These are phyloP conservation scores for Boletellus deceptivus DNA, from an alignment of 1,284 basidiomycete species.

Conservation along the genomic window DNA sequence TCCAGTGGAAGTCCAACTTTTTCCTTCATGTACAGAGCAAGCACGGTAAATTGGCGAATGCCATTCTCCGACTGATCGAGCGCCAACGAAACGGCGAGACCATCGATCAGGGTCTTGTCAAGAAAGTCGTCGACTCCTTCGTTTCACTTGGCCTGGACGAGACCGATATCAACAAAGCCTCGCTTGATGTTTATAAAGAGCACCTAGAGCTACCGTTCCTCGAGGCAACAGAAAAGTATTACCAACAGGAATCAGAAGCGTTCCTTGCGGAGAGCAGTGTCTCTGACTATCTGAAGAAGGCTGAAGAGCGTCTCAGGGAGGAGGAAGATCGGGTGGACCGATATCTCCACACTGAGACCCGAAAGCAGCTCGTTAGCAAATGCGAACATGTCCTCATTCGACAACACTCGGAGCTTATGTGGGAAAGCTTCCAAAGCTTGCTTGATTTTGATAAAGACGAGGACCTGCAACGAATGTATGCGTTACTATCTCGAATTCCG, in stretches of 20 bases:
- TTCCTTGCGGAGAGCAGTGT: slow-evolving; percentile 91
- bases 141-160: slow-evolving; percentile 96
- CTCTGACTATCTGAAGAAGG: slow-evolving; percentile 96
- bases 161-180: slow-evolving; percentile 86
- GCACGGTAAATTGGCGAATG: slow-evolving; percentile 80
- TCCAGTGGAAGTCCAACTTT: slow-evolving; percentile 94
- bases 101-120: slow-evolving; percentile 91
- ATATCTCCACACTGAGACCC: slow-evolving; percentile 88
- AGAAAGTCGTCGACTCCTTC: slow-evolving; percentile 95
- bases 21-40: slow-evolving; percentile 86
- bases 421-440: slow-evolving; percentile 92
- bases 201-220: slow-evolving; percentile 93
- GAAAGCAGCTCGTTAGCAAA: slow-evolving; percentile 82
- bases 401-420: slow-evolving; percentile 85
- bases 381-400: slow-evolving; percentile 94
- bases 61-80: slow-evolving; percentile 87
- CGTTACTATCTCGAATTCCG: slow-evolving; percentile 83
- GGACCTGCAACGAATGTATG: slow-evolving; percentile 95
- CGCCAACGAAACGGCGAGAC: slow-evolving; percentile 93
- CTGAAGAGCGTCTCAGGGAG: slow-evolving; percentile 88
- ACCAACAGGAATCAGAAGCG: slow-evolving; percentile 86
- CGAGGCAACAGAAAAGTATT: slow-evolving; percentile 86
- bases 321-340: slow-evolving; percentile 96
- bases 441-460: slow-evolving; percentile 93
- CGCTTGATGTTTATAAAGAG: slow-evolving; percentile 92